Percentiles rank a stretch among this genome's conserved stretches.
Conservation (phyloP, 2,329 filamentous ascomycete species). For the Sodiomyces alkalinus region DNA sequence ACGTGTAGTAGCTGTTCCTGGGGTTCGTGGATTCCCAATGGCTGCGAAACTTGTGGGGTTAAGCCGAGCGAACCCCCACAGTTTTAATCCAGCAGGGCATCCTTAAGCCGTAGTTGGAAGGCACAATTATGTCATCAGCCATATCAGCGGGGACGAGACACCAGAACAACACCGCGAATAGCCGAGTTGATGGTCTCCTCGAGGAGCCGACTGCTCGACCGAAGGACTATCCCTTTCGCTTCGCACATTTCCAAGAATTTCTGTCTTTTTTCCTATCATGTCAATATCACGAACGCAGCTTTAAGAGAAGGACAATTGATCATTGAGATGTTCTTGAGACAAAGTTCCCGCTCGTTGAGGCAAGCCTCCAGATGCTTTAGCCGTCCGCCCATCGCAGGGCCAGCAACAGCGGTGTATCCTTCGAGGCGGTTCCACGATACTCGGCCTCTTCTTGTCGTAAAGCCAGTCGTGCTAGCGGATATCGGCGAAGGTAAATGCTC, state of each 20-base stretch:
- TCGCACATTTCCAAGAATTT: conserved; percentile 6
- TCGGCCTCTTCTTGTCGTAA: conserved; percentile 39
- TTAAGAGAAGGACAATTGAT: conserved; percentile 1
- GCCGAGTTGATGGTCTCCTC: conserved; percentile 7
- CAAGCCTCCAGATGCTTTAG: conserved; percentile 24
- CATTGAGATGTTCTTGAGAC: conserved; percentile 38
- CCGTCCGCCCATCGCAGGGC: conserved; percentile 17
- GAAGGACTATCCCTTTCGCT: conserved; percentile 3
- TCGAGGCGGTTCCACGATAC: conserved; percentile 36
- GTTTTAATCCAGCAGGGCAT: too few relatives aligned
- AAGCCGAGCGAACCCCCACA: neutral
- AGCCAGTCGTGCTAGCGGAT: conserved; percentile 70
- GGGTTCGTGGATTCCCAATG: too few relatives aligned
- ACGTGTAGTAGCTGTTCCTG: too few relatives aligned
- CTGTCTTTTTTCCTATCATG: neutral
- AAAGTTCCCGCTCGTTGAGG: conserved; percentile 32
- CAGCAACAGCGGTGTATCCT: conserved; percentile 14
- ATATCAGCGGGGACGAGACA: too few relatives aligned
- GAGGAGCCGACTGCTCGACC: conserved; percentile 2
- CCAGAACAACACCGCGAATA: conserved; percentile 10
- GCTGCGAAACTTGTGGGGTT: too few relatives aligned
- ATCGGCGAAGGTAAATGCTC: conserved; percentile 59
- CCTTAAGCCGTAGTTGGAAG: conserved; percentile 1
- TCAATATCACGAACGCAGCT: neutral
- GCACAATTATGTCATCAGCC: too few relatives aligned